Evolutionary conservation across 1,284 basidiomycete species (phyloP).

Genomic region (Inonotus obliquus): DNA sequence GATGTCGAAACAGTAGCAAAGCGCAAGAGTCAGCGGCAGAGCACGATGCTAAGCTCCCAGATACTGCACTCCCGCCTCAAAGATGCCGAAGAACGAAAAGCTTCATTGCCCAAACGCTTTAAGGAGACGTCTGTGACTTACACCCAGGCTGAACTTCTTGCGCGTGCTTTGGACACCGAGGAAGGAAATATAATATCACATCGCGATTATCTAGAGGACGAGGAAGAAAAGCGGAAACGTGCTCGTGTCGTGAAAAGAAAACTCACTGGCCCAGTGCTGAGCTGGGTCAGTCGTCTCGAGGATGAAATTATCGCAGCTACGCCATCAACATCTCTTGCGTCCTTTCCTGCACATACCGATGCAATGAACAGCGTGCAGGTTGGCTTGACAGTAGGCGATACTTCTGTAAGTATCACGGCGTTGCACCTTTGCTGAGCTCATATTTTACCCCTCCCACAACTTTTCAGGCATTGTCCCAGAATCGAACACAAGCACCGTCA

Average conservation of each 20-base stretch:
- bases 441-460: slow-evolving; percentile 5
- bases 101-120: slow-evolving; percentile 53
- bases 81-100: slow-evolving; percentile 60
- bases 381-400: not conserved
- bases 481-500: slow-evolving; percentile 21
- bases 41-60: slow-evolving; percentile 61
- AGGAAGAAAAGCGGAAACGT: slow-evolving; percentile 76
- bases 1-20: slow-evolving; percentile 37
- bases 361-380: not conserved
- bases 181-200: slow-evolving; percentile 81
- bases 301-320: slow-evolving; percentile 33
- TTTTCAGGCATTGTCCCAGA: slow-evolving; percentile 18
- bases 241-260: slow-evolving; percentile 55
- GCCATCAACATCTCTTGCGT: not conserved
- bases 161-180: slow-evolving; percentile 78
- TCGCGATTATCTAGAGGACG: slow-evolving; percentile 67
- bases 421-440: not conserved
- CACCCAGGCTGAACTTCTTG: slow-evolving; percentile 79
- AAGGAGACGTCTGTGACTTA: slow-evolving; percentile 46
- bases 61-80: slow-evolving; percentile 52
- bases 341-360: not conserved
- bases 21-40: slow-evolving; percentile 58
- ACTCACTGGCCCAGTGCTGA: slow-evolving; percentile 66
- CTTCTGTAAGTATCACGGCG: not conserved
- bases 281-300: slow-evolving; percentile 69